Percentiles rank a stretch among this genome's conserved stretches.
Conservation (phyloP, 23 red algal genomes). For the Pyropia haitanensis region DNA sequence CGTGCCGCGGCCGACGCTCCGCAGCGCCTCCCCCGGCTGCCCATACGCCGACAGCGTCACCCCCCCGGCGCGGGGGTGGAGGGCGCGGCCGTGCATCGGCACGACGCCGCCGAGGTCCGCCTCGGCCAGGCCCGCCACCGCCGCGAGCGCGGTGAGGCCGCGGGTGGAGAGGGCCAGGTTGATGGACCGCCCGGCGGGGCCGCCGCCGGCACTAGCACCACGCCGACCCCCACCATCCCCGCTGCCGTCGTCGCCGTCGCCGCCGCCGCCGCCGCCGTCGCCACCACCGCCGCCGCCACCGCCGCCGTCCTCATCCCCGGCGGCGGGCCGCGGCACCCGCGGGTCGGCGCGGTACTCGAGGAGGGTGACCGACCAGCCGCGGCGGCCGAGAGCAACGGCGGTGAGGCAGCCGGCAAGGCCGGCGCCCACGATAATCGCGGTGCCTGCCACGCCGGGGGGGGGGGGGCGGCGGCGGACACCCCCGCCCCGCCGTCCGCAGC, state of each 20-base stretch:
- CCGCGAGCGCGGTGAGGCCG: slow-evolving; percentile 68
- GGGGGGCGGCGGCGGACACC: too few relatives aligned
- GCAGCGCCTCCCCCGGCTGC: slow-evolving; percentile 61
- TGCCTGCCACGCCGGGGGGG: too few relatives aligned
- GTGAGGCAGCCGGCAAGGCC: slow-evolving; percentile 77
- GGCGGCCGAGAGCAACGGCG: slow-evolving; percentile 44
- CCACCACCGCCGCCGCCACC: neutral
- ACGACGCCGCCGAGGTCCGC: slow-evolving; percentile 19
- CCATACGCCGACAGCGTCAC: slow-evolving; percentile 61
- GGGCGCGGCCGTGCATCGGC: slow-evolving; percentile 78
- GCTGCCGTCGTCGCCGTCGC: neutral
- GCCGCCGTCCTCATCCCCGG: too few relatives aligned
- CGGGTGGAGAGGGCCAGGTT: slow-evolving; percentile 95
- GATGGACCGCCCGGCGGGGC: slow-evolving; percentile 55
- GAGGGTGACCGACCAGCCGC: slow-evolving; percentile 5
- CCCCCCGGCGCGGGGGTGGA: slow-evolving; percentile 33
- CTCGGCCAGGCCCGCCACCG: slow-evolving; percentile 28
- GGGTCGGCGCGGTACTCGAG: slow-evolving; percentile 67
- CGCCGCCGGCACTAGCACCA: neutral
- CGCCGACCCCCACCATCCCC: neutral
- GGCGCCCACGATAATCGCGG: slow-evolving; percentile 54
- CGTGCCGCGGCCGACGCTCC: slow-evolving; percentile 43
- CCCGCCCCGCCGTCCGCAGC: too few relatives aligned
- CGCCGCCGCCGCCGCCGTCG: neutral
- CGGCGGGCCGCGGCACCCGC: neutral